phyloP scores from a whole-genome alignment of 108 stramenopile genomes.

The Nitzschia inconspicua region DNA sequence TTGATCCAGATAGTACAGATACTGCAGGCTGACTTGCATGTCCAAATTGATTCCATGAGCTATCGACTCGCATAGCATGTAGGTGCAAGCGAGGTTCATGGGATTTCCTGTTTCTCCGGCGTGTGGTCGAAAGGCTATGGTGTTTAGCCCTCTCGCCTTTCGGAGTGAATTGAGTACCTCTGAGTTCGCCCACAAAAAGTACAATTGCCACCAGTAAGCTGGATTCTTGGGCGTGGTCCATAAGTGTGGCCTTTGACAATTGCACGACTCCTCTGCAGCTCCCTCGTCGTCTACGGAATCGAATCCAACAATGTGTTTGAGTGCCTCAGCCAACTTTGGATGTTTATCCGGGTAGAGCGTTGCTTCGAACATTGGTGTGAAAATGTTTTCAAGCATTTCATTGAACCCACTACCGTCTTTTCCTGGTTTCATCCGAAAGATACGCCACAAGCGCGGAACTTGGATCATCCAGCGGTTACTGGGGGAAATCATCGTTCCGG shows the following conservation, averaged over 20 bases:
- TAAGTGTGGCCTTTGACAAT: constrained; percentile 53
- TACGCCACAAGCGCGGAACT: constrained; percentile 93
- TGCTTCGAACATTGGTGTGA: constrained; percentile 95
- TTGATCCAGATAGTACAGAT: constrained; percentile 93
- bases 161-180: constrained; percentile 90
- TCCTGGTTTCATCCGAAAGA: constrained; percentile 81
- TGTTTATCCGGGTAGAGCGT: constrained; percentile 90
- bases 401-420: constrained; percentile 48
- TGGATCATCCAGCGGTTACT: constrained; percentile 99
- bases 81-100: constrained; percentile 96
- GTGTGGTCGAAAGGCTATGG: constrained; percentile 92
- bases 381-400: constrained; percentile 96
- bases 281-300: constrained; percentile 99
- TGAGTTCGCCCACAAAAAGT: constrained; percentile 68
- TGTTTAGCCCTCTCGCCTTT: constrained; percentile 80
- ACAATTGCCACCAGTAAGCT: constrained; percentile 89
- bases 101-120: constrained; percentile 97
- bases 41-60: constrained; percentile 98
- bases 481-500: constrained; percentile 83
- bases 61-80: constrained; percentile 91
- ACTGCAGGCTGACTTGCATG: constrained; percentile 92
- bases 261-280: constrained; percentile 67
- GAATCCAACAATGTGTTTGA: constrained; percentile 95
- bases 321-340: constrained; percentile 91
- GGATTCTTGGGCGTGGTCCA: constrained; percentile 89